These are phyloP conservation scores for Paramecium pentaurelia DNA, from an alignment of 73 alveolate genomes.

Conservation along the genomic window DNA sequence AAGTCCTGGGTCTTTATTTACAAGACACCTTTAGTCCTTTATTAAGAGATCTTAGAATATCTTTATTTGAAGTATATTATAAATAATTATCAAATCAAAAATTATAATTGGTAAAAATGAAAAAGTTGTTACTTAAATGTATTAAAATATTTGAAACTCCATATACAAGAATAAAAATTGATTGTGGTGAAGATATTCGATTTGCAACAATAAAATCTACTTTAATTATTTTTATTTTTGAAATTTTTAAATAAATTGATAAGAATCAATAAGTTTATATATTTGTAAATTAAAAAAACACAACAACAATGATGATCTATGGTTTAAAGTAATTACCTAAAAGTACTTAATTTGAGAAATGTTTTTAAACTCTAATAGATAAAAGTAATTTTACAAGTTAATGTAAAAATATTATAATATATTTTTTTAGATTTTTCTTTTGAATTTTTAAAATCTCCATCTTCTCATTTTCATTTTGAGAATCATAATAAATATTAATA, in stretches of 20 bases:
- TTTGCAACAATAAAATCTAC: not conserved
- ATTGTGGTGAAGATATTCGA: not conserved
- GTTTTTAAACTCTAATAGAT: not conserved
- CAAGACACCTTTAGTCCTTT: not conserved
- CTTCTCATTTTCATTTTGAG: not conserved
- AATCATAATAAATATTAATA: not conserved
- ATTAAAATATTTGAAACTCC: not conserved
- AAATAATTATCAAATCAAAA: not conserved
- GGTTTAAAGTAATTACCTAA: not conserved
- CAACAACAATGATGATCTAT: not conserved
- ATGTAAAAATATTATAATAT: not conserved
- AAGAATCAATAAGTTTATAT: not conserved
- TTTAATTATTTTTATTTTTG: not conserved
- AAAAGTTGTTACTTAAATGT: not conserved
- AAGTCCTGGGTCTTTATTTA: not conserved
- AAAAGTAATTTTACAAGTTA: not conserved
- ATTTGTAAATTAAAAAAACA: not conserved
- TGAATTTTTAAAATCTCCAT: not conserved
- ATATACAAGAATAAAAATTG: not conserved
- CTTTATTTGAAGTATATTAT: not conserved
- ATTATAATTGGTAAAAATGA: not conserved
- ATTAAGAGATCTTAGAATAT: not conserved
- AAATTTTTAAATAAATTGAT: not conserved
- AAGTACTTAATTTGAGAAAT: not conserved
- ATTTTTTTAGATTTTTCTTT: not conserved